phyloP scores from a whole-genome alignment of 495 filamentous ascomycete species.

The Geoglossum glabrum region DNA sequence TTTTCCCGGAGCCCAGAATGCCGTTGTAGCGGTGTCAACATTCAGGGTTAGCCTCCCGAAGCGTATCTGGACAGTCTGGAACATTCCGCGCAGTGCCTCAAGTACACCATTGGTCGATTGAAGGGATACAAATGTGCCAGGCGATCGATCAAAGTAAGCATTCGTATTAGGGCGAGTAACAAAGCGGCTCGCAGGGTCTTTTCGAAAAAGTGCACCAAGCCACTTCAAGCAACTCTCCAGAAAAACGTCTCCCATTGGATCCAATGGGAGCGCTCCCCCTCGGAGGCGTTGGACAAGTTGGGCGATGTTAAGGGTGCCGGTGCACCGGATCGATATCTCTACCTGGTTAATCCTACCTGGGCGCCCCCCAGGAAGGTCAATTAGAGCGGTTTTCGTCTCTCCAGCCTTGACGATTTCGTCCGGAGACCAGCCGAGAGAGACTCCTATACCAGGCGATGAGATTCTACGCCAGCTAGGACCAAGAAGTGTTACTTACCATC shows the following conservation, averaged over 20 bases:
- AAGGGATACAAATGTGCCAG: background rate
- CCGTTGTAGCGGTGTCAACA: constrained; percentile 6
- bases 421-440: constrained; percentile 4
- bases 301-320: background rate
- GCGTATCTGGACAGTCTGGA: constrained; percentile 5
- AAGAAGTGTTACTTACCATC: too few relatives aligned
- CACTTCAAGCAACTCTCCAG: constrained; percentile 1
- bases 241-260: background rate
- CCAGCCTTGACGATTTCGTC: background rate
- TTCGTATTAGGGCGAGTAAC: constrained; percentile 2
- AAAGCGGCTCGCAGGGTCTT: constrained; percentile 4
- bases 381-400: background rate
- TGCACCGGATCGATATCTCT: background rate
- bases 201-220: constrained; percentile 1
- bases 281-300: background rate
- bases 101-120: background rate
- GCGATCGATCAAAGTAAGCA: constrained; percentile 3
- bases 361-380: constrained; percentile 4
- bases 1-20: constrained; percentile 1
- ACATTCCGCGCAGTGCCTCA: constrained; percentile 4
- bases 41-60: constrained; percentile 6
- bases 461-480: too few relatives aligned
- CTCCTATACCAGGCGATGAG: too few relatives aligned
- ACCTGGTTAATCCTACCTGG: constrained; percentile 1
- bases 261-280: background rate